phyloP scores from a whole-genome alignment of 1,284 basidiomycete species.

The Trichosporon ovoides region DNA sequence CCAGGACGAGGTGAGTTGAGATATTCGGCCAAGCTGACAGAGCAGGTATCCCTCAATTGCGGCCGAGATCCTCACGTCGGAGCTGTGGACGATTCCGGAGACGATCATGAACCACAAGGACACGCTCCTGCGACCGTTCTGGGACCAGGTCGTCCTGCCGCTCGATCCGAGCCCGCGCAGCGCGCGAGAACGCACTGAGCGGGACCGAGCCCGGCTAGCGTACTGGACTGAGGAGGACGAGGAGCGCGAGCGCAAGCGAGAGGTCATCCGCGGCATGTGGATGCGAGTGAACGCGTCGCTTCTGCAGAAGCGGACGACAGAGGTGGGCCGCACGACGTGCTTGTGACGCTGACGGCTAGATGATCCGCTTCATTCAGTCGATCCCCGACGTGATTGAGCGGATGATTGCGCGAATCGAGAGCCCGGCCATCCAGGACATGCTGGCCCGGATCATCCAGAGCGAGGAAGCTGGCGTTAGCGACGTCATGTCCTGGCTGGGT shows the following conservation, averaged over 20 bases:
- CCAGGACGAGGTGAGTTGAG: conserved; percentile 32
- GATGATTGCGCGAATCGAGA: conserved; percentile 78
- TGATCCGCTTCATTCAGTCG: conserved; percentile 83
- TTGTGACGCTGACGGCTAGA: conserved; percentile 54
- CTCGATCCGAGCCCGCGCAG: conserved; percentile 25
- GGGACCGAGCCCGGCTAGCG: conserved; percentile 34
- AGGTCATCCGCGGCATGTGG: conserved; percentile 54
- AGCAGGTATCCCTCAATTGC: conserved; percentile 85
- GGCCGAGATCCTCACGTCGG: conserved; percentile 91
- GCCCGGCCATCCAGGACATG: conserved; percentile 85
- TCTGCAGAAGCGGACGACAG: conserved; percentile 77
- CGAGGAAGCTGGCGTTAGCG: conserved; percentile 79
- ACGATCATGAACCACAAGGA: conserved; percentile 67
- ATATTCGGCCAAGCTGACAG: not conserved
- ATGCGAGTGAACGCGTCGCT: conserved; percentile 84
- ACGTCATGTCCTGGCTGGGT: conserved; percentile 88
- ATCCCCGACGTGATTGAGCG: conserved; percentile 78
- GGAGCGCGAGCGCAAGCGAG: conserved; percentile 50
- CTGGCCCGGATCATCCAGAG: conserved; percentile 86
- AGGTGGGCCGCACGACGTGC: conserved; percentile 57
- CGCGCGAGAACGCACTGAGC: conserved; percentile 35
- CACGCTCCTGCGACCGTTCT: conserved; percentile 70
- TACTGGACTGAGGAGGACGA: conserved; percentile 39
- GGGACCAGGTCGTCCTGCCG: conserved; percentile 73
- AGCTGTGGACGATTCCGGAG: conserved; percentile 90